These are phyloP conservation scores for Solanum pinnatisectum DNA, from an alignment of 257 asterid genomes.

Conservation along the genomic window DNA sequence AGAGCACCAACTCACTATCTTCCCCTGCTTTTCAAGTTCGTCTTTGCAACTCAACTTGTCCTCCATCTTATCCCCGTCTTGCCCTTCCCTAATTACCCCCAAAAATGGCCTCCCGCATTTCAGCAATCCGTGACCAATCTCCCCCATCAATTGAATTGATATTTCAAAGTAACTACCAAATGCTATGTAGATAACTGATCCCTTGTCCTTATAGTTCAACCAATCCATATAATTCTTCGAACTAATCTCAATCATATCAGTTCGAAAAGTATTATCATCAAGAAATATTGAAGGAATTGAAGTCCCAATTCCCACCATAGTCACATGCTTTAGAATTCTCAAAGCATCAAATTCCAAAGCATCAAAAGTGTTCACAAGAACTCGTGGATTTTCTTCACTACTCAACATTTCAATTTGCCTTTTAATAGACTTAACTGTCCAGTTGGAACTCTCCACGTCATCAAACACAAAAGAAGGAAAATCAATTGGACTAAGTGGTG, in stretches of 20 bases:
- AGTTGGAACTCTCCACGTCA: neutral
- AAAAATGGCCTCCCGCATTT: slow-evolving; percentile 12
- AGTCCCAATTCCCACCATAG: slow-evolving; percentile 3
- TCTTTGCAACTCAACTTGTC: slow-evolving; percentile 5
- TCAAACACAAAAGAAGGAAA: slow-evolving; percentile 2
- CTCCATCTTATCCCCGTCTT: neutral
- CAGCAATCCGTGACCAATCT: slow-evolving; percentile 7
- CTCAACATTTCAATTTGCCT: neutral
- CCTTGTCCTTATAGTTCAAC: neutral
- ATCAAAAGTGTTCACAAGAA: neutral
- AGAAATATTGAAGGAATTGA: neutral
- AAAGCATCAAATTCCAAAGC: neutral
- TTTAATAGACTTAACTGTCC: neutral
- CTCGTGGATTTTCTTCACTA: neutral
- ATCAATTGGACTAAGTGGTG: neutral
- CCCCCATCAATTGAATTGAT: slow-evolving; percentile 5
- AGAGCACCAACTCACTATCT: slow-evolving; percentile 16
- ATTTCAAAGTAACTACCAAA: slow-evolving; percentile 2
- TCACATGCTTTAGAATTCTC: neutral
- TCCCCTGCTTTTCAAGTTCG: slow-evolving; percentile 6
- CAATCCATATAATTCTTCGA: neutral
- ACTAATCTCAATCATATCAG: neutral
- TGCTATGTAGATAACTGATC: slow-evolving; percentile 7
- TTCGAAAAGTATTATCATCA: neutral
- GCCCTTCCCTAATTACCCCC: slow-evolving; percentile 8